phyloP scores from a whole-genome alignment of 257 asterid species.

The Solanum sitiens region DNA sequence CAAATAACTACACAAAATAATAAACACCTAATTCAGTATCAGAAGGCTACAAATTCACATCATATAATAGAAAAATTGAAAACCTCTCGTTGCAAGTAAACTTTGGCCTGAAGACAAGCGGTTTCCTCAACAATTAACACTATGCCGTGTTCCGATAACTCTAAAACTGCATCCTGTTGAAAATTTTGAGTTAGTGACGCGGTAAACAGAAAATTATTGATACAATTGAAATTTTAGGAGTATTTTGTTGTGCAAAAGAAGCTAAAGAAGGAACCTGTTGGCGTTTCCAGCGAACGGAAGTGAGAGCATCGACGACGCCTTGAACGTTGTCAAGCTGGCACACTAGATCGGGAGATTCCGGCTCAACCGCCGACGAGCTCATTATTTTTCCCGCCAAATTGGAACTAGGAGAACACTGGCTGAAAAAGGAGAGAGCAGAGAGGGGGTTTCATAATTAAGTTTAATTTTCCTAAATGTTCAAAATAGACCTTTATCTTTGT shows the following conservation, averaged over 20 bases:
- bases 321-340: slow-evolving; percentile 86
- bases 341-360: slow-evolving; percentile 49
- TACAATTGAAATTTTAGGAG: not conserved
- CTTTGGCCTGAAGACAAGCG: slow-evolving; percentile 93
- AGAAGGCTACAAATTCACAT: not conserved
- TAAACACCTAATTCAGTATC: not conserved
- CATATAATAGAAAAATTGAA: not conserved
- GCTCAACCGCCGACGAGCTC: slow-evolving; percentile 57
- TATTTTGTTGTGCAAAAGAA: not conserved
- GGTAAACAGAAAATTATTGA: not conserved
- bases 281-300: slow-evolving; percentile 93
- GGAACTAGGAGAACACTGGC: not conserved
- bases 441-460: not conserved
- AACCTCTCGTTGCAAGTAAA: slow-evolving; percentile 87
- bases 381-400: slow-evolving; percentile 58
- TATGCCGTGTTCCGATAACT: slow-evolving; percentile 86
- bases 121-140: slow-evolving; percentile 89
- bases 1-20: slow-evolving; percentile 42
- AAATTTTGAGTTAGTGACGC: not conserved
- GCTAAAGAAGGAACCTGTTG: slow-evolving; percentile 38
- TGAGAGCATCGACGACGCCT: slow-evolving; percentile 86
- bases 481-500: not conserved
- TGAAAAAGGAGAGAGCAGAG: not conserved
- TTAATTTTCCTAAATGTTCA: not conserved
- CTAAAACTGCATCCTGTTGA: slow-evolving; percentile 71